Evolutionary conservation across 441 rosid species (phyloP).

Genomic region (Capsella rubella): DNA sequence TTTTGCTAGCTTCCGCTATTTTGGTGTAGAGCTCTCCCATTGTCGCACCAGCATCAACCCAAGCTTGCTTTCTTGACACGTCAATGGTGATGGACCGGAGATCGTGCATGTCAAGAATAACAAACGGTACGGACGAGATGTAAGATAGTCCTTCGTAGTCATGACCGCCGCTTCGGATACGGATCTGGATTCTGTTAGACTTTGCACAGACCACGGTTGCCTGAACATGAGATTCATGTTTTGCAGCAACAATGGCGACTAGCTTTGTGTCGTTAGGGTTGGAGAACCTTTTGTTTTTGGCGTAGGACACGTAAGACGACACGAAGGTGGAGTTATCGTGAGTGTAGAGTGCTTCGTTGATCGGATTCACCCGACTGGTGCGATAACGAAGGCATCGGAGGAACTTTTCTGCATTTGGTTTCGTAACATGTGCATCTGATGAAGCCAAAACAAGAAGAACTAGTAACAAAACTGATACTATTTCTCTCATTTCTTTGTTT

Average conservation of each 20-base stretch:
- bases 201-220: constrained; percentile 43
- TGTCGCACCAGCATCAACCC: constrained; percentile 46
- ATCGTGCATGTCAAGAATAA: constrained; percentile 37
- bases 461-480: constrained; percentile 3
- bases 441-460: constrained; percentile 26
- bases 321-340: constrained; percentile 36
- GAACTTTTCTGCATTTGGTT: constrained; percentile 18
- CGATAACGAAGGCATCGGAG: constrained; percentile 26
- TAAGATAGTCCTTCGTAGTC: constrained; percentile 46
- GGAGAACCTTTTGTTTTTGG: constrained; percentile 35
- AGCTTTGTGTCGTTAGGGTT: constrained; percentile 37
- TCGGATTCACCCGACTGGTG: constrained; percentile 4
- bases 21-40: constrained; percentile 41
- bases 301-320: constrained; percentile 27
- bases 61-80: constrained; percentile 30
- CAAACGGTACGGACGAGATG: constrained; percentile 34
- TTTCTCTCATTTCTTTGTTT: constrained; percentile 17
- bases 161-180: constrained; percentile 47
- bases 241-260: constrained; percentile 43
- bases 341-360: constrained; percentile 36
- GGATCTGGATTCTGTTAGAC: constrained; percentile 35
- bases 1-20: constrained; percentile 35
- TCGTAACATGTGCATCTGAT: constrained; percentile 16
- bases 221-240: constrained; percentile 41
- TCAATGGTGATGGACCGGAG: constrained; percentile 27